Evolutionary conservation across 805 yeast genomes (phyloP).

Genomic region (Metschnikowia chrysomelidarum): DNA sequence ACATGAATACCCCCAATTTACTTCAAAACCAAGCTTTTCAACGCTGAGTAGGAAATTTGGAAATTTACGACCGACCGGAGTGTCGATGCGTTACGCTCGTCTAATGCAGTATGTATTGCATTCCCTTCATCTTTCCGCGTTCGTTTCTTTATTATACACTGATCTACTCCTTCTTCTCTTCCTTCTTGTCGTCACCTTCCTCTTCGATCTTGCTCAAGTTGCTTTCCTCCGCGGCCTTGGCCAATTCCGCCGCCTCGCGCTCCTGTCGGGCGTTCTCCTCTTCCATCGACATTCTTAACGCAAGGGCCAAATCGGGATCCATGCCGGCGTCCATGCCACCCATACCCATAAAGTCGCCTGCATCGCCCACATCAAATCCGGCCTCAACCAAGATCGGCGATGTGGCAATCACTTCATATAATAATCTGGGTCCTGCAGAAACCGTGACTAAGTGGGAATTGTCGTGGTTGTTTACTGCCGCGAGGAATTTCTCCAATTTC

Average conservation of each 20-base stretch:
- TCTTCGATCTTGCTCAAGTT: slow-evolving; percentile 35
- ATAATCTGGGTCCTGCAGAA: slow-evolving; percentile 82
- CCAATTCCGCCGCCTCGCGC: slow-evolving; percentile 50
- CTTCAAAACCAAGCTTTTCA: too few species aligned
- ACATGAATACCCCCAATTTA: too few species aligned
- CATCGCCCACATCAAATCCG: slow-evolving; percentile 50
- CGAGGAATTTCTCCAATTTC: slow-evolving; percentile 75
- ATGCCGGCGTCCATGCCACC: slow-evolving; percentile 73
- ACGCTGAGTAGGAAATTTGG: too few species aligned
- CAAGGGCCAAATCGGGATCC: slow-evolving; percentile 97
- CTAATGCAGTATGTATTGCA: too few species aligned
- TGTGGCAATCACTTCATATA: slow-evolving; percentile 76
- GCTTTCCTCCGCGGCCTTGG: slow-evolving; percentile 18
- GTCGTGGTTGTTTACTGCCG: slow-evolving; percentile 71
- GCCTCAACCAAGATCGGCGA: slow-evolving; percentile 73
- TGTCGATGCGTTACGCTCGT: too few species aligned
- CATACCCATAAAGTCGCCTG: slow-evolving; percentile 33
- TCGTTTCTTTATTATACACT: not conserved
- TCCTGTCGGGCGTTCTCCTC: slow-evolving; percentile 94
- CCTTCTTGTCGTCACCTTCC: slow-evolving; percentile 22
- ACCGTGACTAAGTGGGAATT: slow-evolving; percentile 80
- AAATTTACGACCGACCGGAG: too few species aligned
- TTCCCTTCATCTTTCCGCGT: too few species aligned
- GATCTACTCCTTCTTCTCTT: slow-evolving; percentile 7
- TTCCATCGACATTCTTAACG: slow-evolving; percentile 88